A percentile compares a stretch with the other conserved stretches of the same genome.
These are phyloP conservation scores for Eurotiales sp. DNA, from an alignment of 2,329 filamentous ascomycete species.

Conservation along the genomic window DNA sequence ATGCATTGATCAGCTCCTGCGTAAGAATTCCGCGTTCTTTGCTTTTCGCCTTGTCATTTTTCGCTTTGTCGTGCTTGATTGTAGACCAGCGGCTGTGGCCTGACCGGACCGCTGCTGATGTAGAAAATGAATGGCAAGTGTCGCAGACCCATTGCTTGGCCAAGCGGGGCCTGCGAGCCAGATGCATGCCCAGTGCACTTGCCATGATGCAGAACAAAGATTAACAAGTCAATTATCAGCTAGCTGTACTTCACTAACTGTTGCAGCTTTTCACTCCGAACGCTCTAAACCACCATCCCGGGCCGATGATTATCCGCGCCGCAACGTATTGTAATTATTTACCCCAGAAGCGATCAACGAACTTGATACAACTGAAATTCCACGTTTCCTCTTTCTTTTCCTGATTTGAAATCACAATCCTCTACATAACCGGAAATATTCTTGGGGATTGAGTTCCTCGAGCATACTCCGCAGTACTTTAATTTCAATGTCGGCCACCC, in stretches of 20 bases:
- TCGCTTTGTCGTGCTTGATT: constrained; percentile 91
- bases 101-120: constrained; percentile 47
- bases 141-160: constrained; percentile 18
- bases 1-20: constrained; percentile 69
- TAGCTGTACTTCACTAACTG: not conserved
- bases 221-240: too few relatives aligned
- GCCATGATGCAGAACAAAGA: constrained; percentile 3
- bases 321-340: constrained; percentile 18
- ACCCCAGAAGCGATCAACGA: constrained; percentile 1
- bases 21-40: constrained; percentile 64
- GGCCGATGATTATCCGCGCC: constrained; percentile 23
- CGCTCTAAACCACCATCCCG: constrained; percentile 5
- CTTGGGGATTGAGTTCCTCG: constrained; percentile 9
- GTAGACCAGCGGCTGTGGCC: constrained; percentile 95
- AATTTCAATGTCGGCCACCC: constrained; percentile 38
- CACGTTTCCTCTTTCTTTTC: not conserved
- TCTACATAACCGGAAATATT: not conserved
- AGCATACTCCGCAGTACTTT: constrained; percentile 9
- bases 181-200: constrained; percentile 22
- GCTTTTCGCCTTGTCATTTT: constrained; percentile 72
- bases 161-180: constrained; percentile 18
- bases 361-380: not conserved
- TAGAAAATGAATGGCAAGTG: constrained; percentile 46
- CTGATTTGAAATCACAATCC: not conserved
- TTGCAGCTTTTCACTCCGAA: not conserved